Evolutionary conservation across 371 early-diverging fungal species (phyloP), one percentile per base, ranked within the genome.

Genomic region (Mortierella sp.): DNA sequence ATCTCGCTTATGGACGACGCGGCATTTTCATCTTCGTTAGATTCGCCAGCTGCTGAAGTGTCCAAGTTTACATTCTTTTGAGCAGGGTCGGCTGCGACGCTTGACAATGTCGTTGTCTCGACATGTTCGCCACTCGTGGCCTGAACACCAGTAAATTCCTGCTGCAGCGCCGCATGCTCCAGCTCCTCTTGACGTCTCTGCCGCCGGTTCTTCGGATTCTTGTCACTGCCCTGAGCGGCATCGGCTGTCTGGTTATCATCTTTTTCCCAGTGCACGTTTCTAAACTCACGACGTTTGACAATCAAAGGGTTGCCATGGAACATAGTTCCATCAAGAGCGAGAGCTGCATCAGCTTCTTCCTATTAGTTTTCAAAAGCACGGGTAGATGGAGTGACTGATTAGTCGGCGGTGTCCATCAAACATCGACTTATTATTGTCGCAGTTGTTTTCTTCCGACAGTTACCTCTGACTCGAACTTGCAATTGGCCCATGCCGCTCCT

Each of bases 391-490:
- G n/a, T n/a, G n/a, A n/a, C n/a, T n/a, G n/a, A n/a, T n/a, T n/a
- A n/a, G n/a, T 34, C 37, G 11, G 2, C 2, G 37, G 37, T 34
- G 37, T 34, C 4, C n/a, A n/a, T n/a, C n/a, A n/a, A n/a, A n/a
- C n/a, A n/a, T n/a, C n/a, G n/a, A n/a, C n/a, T n/a, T n/a, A n/a
- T n/a, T n/a, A n/a, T n/a, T n/a, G n/a, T n/a, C n/a, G n/a, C n/a
- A 4, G 4, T 34, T 34, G 37, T 34, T 14, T 34, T 34, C 19
- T 21, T 57, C n/a, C 8, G 1, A 11, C 27, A 42, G 23, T 57
- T 50, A 59, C 73, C 60, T 75, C 75, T 1, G 56, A 24, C 5
- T 58, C 55, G 28, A 75, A 75, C 46, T 68, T 75, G 60, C 60
- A 23, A 19, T 68, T 68, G 3, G 75, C 69, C 75, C 68, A 64